Percentiles rank a stretch among this genome's conserved stretches.
Conservation (phyloP, 2,329 filamentous ascomycete genomes). For the Aureobasidium sp. region DNA sequence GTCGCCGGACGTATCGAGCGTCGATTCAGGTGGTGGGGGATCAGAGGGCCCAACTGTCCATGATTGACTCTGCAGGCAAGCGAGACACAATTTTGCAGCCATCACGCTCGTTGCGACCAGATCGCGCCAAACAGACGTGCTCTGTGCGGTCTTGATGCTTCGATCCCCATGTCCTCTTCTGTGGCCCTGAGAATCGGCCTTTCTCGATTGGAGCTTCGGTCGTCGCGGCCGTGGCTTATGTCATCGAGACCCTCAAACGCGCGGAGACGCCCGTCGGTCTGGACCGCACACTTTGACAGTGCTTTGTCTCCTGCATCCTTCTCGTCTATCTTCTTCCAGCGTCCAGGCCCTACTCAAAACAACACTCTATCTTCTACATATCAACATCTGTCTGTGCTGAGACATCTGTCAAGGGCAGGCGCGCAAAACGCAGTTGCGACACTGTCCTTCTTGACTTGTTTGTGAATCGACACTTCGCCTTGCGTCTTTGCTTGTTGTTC, state of each 20-base stretch:
- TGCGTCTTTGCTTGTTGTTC: background rate
- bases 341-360: background rate
- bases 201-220: background rate
- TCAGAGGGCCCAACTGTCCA: background rate
- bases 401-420: background rate
- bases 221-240: background rate
- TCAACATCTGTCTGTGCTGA: background rate
- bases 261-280: background rate
- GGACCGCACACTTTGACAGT: background rate
- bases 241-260: constrained; percentile 3
- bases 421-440: background rate
- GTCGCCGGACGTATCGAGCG: constrained; percentile 14
- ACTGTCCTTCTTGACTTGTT: background rate
- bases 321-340: background rate
- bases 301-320: background rate
- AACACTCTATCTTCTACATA: background rate
- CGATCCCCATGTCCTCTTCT: background rate
- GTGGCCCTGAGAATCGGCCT: background rate
- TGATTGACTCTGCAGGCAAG: constrained; percentile 10
- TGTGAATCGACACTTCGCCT: background rate
- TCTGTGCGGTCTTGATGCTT: background rate
- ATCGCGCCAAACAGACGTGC: background rate
- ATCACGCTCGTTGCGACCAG: background rate
- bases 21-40: constrained; percentile 3
- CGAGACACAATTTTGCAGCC: constrained; percentile 6